Conservation (phyloP, 768 basidiomycete species). For the Daedaleopsis sinensis region DNA sequence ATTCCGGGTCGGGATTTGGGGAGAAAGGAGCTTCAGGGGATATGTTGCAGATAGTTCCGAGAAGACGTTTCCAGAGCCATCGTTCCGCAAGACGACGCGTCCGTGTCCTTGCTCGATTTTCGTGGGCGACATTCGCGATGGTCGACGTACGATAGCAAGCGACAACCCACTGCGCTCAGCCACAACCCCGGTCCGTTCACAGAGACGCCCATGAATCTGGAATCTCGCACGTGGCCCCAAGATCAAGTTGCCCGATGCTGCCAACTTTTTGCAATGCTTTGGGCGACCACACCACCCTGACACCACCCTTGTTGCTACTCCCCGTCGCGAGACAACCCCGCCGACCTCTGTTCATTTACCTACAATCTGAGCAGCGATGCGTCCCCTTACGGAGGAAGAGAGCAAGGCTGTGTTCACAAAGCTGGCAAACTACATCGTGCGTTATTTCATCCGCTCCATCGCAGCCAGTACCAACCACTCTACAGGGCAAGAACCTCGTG, state of each 20-base stretch:
- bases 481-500: constrained; percentile 92
- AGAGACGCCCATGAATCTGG: not conserved
- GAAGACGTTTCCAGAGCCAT: constrained; percentile 63
- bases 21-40: constrained; percentile 87
- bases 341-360: not conserved
- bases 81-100: constrained; percentile 53
- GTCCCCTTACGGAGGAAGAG: constrained; percentile 95
- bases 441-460: constrained; percentile 29
- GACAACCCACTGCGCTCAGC: not conserved
- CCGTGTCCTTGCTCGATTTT: constrained; percentile 49
- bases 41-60: constrained; percentile 79
- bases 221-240: not conserved
- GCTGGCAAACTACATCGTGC: constrained; percentile 93
- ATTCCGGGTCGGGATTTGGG: constrained; percentile 49
- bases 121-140: constrained; percentile 2
- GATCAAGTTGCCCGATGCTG: not conserved
- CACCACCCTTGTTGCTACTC: not conserved
- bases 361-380: constrained; percentile 52
- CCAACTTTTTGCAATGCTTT: not conserved
- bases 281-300: not conserved
- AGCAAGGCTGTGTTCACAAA: constrained; percentile 96
- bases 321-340: not conserved
- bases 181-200: no score
- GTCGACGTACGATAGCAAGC: not conserved
- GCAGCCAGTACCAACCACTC: not conserved